Evolutionary conservation across 2,329 filamentous ascomycete species (phyloP), one percentile per base, ranked within the genome.

Genomic region (Venturiaceae sp.): DNA sequence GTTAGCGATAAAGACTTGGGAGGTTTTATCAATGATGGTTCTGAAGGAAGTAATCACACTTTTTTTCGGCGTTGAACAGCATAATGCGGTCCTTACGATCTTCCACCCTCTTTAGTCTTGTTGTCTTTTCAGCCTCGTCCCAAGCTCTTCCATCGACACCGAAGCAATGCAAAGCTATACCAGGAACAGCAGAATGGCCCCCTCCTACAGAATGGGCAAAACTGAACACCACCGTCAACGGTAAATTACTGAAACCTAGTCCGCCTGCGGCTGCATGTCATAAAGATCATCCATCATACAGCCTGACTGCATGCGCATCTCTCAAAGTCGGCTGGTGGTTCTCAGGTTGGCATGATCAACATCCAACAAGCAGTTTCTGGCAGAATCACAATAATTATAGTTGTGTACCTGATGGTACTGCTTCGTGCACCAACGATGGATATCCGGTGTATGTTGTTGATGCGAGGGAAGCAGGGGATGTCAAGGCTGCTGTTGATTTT

Each of bases 361-460:
- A 58, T 57, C 55, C 55, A 14, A 41, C 28, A 13, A 58, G 50
- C n/a, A 41, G 11, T 33, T 21, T 56, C 9, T 56, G 34, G 47
- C 50, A 58, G 14, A 58, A 58, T 47, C 58, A 41, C 11, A 58
- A 41, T 30, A 57, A 58, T 47, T 23, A 56, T 28, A 58, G 41
- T 28, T 58, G 55, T 28, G 8, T 58, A 21, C 55, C 55, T 7
- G 30, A 58, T 58, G 13, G 23, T 7, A 59, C 7, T 58, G 14
- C 21, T 9, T 19, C 55, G 9, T 58, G 55, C 30, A 57, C 13
- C 9, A 28, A 7, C 7, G 52, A 32, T 13, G 55, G 55, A 13
- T 58, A 58, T 13, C 55, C 55, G 13, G 26, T 58, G 11, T 58
- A 58, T 34, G 55, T 58, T 9, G 26, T 58, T 9, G 34, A 55